Conservation (phyloP, 2,329 filamentous ascomycete genomes). For the Fusarium virguliforme region DNA sequence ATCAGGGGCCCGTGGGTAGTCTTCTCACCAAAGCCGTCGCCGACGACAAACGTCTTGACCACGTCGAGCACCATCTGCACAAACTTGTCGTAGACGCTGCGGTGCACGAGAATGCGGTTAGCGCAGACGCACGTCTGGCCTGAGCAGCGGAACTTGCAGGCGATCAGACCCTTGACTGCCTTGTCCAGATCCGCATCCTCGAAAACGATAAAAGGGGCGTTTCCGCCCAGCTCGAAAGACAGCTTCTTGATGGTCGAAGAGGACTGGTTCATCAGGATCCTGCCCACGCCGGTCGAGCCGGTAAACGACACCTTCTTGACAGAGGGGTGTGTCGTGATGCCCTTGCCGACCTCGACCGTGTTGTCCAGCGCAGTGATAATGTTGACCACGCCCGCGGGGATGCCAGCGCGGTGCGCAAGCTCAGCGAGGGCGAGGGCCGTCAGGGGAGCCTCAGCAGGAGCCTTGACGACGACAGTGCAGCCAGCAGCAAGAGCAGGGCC, state of each 20-base stretch:
- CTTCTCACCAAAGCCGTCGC: conserved; percentile 68
- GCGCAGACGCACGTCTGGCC: conserved; percentile 81
- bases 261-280: conserved; percentile 77
- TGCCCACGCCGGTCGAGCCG: conserved; percentile 67
- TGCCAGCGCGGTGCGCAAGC: conserved; percentile 85
- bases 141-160: conserved; percentile 79
- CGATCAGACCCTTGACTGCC: conserved; percentile 76
- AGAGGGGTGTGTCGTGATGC: conserved; percentile 56
- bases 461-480: conserved; percentile 87
- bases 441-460: conserved; percentile 90
- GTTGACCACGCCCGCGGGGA: conserved; percentile 91
- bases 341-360: conserved; percentile 82
- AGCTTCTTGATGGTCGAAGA: conserved; percentile 80
- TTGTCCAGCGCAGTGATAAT: conserved; percentile 84
- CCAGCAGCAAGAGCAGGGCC: conserved; percentile 76
- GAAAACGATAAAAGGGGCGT: conserved; percentile 84
- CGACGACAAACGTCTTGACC: conserved; percentile 72
- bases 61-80: conserved; percentile 65
- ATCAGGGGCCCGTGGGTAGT: conserved; percentile 75
- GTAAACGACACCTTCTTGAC: conserved; percentile 83
- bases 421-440: conserved; percentile 89
- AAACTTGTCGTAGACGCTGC: conserved; percentile 73
- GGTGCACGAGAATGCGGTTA: conserved; percentile 74
- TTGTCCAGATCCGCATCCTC: conserved; percentile 81
- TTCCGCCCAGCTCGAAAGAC: conserved; percentile 81